phyloP scores from a whole-genome alignment of 768 basidiomycete species.

The Coprinopsis marcescibilis region DNA sequence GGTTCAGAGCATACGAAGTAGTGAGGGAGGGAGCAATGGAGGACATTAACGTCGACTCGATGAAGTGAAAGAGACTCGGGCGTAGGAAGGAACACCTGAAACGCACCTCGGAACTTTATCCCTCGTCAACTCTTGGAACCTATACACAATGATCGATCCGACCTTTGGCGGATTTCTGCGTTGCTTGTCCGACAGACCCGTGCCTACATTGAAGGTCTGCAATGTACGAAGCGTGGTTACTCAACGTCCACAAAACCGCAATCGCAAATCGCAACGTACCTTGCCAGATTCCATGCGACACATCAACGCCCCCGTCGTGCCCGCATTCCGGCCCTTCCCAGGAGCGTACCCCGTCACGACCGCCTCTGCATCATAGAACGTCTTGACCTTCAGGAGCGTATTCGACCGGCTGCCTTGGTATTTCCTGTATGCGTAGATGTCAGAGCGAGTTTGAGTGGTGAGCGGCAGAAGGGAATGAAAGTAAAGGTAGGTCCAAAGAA shows the following conservation, averaged over 20 bases:
- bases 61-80: no score
- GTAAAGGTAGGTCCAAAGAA: no score
- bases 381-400: conserved; percentile 54
- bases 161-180: conserved; percentile 49
- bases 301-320: conserved; percentile 43
- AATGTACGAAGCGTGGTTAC: neutral
- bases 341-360: conserved; percentile 52
- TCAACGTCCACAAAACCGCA: neutral
- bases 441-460: no score
- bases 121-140: conserved; percentile 54
- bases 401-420: conserved; percentile 47
- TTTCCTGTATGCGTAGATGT: conserved; percentile 22
- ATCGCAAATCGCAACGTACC: conserved; percentile 24
- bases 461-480: neutral
- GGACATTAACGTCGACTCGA: no score
- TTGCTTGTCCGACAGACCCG: conserved; percentile 48
- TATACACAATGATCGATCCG: conserved; percentile 50
- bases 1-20: no score
- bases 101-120: conserved; percentile 51
- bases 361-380: conserved; percentile 59
- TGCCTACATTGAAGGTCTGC: conserved; percentile 53
- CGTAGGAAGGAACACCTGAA: neutral
- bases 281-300: conserved; percentile 60
- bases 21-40: no score
- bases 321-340: conserved; percentile 46